Conservation (phyloP, 768 basidiomycete species). For the Ramaria sp. region DNA sequence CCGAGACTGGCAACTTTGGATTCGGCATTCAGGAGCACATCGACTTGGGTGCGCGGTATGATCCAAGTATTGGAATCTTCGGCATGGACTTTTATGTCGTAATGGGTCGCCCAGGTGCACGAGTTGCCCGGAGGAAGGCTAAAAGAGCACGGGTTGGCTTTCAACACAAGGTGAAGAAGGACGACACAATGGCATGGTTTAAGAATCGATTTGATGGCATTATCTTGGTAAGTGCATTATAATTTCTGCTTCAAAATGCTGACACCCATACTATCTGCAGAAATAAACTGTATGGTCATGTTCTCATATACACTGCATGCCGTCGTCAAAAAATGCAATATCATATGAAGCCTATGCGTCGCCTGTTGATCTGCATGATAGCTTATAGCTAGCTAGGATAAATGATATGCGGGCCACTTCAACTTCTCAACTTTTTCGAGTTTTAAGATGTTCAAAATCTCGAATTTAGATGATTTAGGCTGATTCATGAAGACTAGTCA, state of each 20-base stretch:
- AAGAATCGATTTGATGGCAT: slow-evolving; percentile 99
- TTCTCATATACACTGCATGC: background rate
- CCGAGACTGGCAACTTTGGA: slow-evolving; percentile 98
- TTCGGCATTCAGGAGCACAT: slow-evolving; percentile 99
- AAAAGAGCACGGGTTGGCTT: slow-evolving; percentile 81
- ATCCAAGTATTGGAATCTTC: slow-evolving; percentile 97
- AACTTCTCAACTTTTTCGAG: too few species aligned
- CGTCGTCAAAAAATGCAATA: too few species aligned
- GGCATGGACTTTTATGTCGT: slow-evolving; percentile 99
- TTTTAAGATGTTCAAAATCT: too few species aligned
- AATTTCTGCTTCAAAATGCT: background rate
- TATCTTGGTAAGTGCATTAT: slow-evolving; percentile 56
- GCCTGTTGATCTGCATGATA: too few species aligned
- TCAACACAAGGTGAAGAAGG: slow-evolving; percentile 86
- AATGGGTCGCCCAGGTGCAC: slow-evolving; percentile 91
- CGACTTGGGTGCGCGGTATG: slow-evolving; percentile 97
- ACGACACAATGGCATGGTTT: slow-evolving; percentile 98
- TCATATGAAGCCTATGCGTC: too few species aligned
- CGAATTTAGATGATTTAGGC: too few species aligned
- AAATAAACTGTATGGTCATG: background rate
- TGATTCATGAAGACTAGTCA: too few species aligned
- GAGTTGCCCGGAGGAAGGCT: slow-evolving; percentile 85
- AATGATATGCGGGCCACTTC: too few species aligned
- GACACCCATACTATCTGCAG: background rate
- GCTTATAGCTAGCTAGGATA: too few species aligned